Evolutionary conservation across 768 basidiomycete species (phyloP), one percentile per base, ranked within the genome.

Genomic region (Tylopilus intermedius): DNA sequence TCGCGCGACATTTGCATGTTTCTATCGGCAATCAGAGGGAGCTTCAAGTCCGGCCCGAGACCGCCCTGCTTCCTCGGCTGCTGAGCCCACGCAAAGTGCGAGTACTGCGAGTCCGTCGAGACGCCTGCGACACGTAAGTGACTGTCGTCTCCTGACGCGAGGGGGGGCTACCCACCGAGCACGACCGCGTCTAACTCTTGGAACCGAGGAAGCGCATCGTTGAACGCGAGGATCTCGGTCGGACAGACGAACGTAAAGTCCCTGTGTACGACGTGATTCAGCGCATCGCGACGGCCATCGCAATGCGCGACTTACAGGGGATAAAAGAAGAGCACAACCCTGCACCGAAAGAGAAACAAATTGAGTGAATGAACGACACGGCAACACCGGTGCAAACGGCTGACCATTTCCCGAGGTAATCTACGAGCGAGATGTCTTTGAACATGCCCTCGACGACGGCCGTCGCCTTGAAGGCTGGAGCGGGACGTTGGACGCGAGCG

Each of bases 141-240:
- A 9, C 22, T 33, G 7, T 39, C 46, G 5, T 32, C 1, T n/a
- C 6, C 4, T 8, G 7, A 8, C 30, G 30, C 9, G 30, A 8
- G 0, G 2, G 22, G 2, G 13, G 38, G 11, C 24, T 4, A 60
- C 80, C 15, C 46, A 90, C 90, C 89, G 56, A 95, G 80, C 41
- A 95, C 85, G 37, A 75, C 76, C 26, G 90, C 84, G 67, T 84
- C 81, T 56, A 94, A 74, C 49, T 77, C 78, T 49, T 82, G 76
- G 76, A 95, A 93, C 56, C 79, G 76, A 47, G 81, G 66, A 30
- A 95, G 80, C 8, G 90, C 86, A 56, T 91, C 89, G 69, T 95
- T 93, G 79, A 94, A 96, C 1, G 93, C 94, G 44, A 94, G 80
- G 66, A 96, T 94, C 72, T 95, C 94, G 52, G 92, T 94, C n/a